phyloP scores from a whole-genome alignment of 2,329 filamentous ascomycete species.

The Dichotomopilus funicola region DNA sequence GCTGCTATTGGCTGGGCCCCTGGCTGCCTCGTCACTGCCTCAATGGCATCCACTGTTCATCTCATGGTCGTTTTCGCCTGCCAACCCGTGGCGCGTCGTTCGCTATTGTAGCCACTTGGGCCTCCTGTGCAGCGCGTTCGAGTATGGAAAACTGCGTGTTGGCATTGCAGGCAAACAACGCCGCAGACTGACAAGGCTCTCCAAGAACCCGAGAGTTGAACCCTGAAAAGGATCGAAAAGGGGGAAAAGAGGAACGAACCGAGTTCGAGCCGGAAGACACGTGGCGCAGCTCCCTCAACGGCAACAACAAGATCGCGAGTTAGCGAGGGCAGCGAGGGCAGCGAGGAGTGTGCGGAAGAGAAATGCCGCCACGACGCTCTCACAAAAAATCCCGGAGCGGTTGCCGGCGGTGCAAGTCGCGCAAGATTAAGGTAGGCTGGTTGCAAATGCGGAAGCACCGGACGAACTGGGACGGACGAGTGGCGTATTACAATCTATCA shows the following conservation, averaged over 20 bases:
- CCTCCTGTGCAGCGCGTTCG: neutral
- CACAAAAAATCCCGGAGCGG: slow-evolving; percentile 64
- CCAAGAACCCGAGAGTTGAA: neutral
- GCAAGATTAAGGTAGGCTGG: slow-evolving; percentile 59
- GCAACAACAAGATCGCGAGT: too few species aligned
- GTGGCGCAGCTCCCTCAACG: too few species aligned
- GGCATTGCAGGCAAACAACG: slow-evolving; percentile 12
- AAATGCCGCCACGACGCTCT: slow-evolving; percentile 58
- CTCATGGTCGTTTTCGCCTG: neutral
- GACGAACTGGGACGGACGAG: neutral
- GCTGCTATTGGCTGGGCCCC: too few species aligned
- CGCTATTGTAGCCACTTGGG: neutral
- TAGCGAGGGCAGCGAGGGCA: too few species aligned
- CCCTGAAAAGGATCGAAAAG: neutral
- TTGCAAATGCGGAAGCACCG: neutral
- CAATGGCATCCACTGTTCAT: too few species aligned
- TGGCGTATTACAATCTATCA: neutral
- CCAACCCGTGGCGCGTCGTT: neutral
- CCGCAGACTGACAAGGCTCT: slow-evolving; percentile 6
- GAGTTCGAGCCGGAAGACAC: too few species aligned
- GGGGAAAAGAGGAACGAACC: too few species aligned
- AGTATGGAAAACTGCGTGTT: slow-evolving; percentile 16
- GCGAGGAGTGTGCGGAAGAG: neutral
- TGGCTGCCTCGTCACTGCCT: too few species aligned
- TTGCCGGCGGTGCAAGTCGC: slow-evolving; percentile 58